phyloP scores from a whole-genome alignment of 164 flowering plant genomes.

The Kingdonia uniflora region DNA sequence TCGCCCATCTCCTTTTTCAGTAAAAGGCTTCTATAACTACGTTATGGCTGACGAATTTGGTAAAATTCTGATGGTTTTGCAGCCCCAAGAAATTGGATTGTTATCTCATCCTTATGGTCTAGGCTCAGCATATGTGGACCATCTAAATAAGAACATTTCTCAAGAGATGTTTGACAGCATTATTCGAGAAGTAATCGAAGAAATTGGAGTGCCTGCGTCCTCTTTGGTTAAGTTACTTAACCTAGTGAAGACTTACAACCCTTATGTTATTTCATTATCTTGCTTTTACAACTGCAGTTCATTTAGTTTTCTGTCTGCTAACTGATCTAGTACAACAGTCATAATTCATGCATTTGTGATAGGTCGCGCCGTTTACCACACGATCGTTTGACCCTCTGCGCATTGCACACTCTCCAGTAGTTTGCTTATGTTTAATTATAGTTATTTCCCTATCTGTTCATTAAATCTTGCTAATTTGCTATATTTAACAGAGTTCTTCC shows the following conservation, averaged over 20 bases:
- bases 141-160: slow-evolving; percentile 41
- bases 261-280: slow-evolving; percentile 1
- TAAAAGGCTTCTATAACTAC: not conserved
- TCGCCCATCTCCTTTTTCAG: not conserved
- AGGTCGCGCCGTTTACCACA: too few species aligned
- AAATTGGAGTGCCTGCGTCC: slow-evolving; percentile 73
- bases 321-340: too few species aligned
- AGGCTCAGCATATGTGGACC: slow-evolving; percentile 16
- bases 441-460: too few species aligned
- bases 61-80: slow-evolving; percentile 17
- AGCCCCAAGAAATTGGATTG: slow-evolving; percentile 83
- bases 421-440: too few species aligned
- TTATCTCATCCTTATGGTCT: slow-evolving; percentile 26
- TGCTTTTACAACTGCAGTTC: not conserved
- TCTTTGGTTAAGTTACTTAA: slow-evolving; percentile 46
- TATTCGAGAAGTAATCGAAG: slow-evolving; percentile 94
- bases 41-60: not conserved
- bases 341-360: too few species aligned
- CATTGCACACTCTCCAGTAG: too few species aligned
- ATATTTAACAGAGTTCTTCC: too few species aligned
- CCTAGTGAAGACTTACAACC: slow-evolving; percentile 2
- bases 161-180: slow-evolving; percentile 97
- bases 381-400: too few species aligned
- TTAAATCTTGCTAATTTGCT: too few species aligned
- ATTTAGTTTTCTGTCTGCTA: too few species aligned